Base-by-base conservation (phyloP, 169 alveolate genomes). In the Eimeria necatrix region DNA sequence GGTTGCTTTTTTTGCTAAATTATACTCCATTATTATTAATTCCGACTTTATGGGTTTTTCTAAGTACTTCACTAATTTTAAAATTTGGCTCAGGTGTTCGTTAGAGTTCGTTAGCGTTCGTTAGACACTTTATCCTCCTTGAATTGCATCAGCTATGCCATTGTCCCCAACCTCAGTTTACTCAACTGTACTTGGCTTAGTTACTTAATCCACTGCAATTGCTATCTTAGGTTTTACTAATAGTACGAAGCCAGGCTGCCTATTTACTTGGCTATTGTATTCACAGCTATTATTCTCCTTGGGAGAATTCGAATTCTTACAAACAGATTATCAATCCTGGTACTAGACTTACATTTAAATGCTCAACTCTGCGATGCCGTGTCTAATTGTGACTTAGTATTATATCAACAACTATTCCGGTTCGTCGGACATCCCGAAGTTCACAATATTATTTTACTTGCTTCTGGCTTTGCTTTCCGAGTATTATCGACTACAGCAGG, bases 361-460 rank as follows among this genome's bases (percentile, higher is more conserved):
- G 12, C 61, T 53, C 61, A 53, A 53, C 12, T 53, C 61, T 53
- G 12, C 61, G 76, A 22, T 53, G 95, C 97, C n/a, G 46, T 95
- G 14, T 95, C 85, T 26, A 95, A 97, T 20, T 98, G 98, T 24
- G 98, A 97, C 94, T 97, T 97, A 41, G 70, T 96, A 49, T 94
- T 96, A 80, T 97, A 97, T 96, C 97, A 96, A 97, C 98, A 96
- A 94, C 59, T 96, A 46, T 96, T 97, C 61, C 97, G 97, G 97
- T 96, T 96, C 78, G 96, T 97, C 70, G 97, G 97, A 24, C 97
- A 97, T 61, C 98, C 97, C 5, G 97, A 97, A 94, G 97, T 96
- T 12, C 97, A 97, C 96, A 73, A 97, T 16, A 32, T 97, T 46
- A 94, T 96, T 49, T 60, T 96, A 26, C 98, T 98, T 46, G 98